A percentile compares a stretch with the other conserved stretches of the same genome.
phyloP scores from a whole-genome alignment of 768 basidiomycete species.

The Tricholoma sp. region DNA sequence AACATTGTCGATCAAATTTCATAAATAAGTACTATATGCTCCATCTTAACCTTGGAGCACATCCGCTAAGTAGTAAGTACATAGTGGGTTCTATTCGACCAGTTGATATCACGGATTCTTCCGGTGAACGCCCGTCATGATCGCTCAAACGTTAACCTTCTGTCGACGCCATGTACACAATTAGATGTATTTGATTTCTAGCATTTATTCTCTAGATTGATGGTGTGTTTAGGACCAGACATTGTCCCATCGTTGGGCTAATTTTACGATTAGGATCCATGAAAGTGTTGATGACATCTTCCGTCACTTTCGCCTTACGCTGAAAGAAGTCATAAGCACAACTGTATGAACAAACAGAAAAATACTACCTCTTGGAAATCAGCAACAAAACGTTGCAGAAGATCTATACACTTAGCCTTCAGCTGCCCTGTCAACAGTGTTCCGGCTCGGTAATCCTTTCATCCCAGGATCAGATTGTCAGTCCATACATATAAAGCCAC shows the following conservation, averaged over 20 bases:
- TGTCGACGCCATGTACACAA: background rate
- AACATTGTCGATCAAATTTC: background rate
- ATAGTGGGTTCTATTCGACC: no score
- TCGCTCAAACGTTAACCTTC: no score
- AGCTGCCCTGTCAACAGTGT: constrained; percentile 84
- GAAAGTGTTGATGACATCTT: constrained; percentile 66
- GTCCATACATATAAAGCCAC: background rate
- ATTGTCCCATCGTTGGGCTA: constrained; percentile 45
- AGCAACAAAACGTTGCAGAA: constrained; percentile 77
- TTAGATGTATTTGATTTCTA: no score
- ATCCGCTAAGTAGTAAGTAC: no score
- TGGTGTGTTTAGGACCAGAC: constrained; percentile 3
- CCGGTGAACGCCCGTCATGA: background rate
- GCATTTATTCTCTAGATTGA: background rate
- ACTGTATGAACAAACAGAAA: background rate
- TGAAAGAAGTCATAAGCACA: constrained; percentile 25
- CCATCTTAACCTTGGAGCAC: background rate
- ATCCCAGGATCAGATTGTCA: background rate
- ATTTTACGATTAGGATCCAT: constrained; percentile 84
- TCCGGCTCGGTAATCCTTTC: constrained; percentile 89
- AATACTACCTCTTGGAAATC: constrained; percentile 70
- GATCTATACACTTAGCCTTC: constrained; percentile 81
- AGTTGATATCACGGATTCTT: no score
- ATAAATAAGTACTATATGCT: background rate
- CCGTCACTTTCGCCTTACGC: constrained; percentile 78